phyloP scores from a whole-genome alignment of 345 rosid species.

The Melaleuca quinquenervia region DNA sequence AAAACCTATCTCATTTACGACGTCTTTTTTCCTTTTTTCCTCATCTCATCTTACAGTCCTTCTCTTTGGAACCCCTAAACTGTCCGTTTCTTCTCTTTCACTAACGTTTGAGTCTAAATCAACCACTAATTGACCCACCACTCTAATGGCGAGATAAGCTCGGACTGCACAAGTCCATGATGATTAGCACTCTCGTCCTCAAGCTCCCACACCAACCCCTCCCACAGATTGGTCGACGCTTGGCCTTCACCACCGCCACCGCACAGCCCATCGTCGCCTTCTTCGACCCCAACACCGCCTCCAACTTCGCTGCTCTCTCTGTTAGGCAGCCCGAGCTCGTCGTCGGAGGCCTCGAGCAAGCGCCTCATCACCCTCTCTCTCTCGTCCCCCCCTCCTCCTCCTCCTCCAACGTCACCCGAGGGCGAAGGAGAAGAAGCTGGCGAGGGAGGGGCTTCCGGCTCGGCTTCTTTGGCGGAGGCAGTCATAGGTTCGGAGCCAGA shows the following conservation, averaged over 20 bases:
- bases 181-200: slow-evolving; percentile 70
- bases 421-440: slow-evolving; percentile 13
- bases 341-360: slow-evolving; percentile 79
- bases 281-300: slow-evolving; percentile 4
- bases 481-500: background rate
- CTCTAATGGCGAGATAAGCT: slow-evolving; percentile 36
- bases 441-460: slow-evolving; percentile 2
- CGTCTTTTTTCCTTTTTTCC: background rate
- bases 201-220: slow-evolving; percentile 58
- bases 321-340: slow-evolving; percentile 81
- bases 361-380: slow-evolving; percentile 57
- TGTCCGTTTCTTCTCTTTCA: background rate
- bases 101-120: background rate
- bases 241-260: slow-evolving; percentile 20
- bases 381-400: slow-evolving; percentile 6
- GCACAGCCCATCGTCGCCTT: background rate
- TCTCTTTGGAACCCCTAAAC: background rate
- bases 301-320: slow-evolving; percentile 7
- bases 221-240: slow-evolving; percentile 12
- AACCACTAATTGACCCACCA: background rate
- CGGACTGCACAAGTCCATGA: slow-evolving; percentile 48
- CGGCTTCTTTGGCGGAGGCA: background rate
- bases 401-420: slow-evolving; percentile 14
- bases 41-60: background rate
- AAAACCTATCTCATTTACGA: background rate